A percentile compares a stretch with the other conserved stretches of the same genome.
These are phyloP conservation scores for Isochrysis galbana DNA, from an alignment of 78 protist species.

Conservation along the genomic window DNA sequence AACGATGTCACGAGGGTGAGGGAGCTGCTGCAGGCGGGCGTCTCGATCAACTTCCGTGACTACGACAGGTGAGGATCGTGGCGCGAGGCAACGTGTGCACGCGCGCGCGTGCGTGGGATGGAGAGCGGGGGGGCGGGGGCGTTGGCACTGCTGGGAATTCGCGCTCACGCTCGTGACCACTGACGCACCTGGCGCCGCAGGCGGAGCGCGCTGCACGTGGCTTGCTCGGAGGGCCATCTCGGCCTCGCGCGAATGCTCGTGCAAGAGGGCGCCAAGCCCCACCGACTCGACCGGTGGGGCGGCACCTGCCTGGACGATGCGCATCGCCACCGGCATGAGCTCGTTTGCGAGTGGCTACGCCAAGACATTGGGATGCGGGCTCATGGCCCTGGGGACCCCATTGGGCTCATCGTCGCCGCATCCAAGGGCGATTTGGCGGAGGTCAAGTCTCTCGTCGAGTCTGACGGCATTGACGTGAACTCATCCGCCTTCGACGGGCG, in stretches of 20 bases:
- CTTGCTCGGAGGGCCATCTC: neutral
- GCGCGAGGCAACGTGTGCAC: too few relatives aligned
- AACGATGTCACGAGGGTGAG: neutral
- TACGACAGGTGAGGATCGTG: too few relatives aligned
- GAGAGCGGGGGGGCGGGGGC: too few relatives aligned
- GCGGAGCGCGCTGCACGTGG: neutral
- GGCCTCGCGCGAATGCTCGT: conserved; percentile 20
- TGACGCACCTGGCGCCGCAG: too few relatives aligned
- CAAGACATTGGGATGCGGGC: neutral
- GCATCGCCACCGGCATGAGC: neutral
- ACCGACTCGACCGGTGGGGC: conserved; percentile 7
- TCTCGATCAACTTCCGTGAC: neutral
- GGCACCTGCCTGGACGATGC: conserved; percentile 25
- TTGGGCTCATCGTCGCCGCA: neutral
- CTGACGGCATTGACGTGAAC: neutral
- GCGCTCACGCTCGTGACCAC: too few relatives aligned
- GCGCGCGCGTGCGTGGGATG: too few relatives aligned
- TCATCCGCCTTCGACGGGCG: conserved; percentile 58
- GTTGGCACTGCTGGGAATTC: too few relatives aligned
- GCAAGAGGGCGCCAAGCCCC: neutral
- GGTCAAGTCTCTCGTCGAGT: neutral
- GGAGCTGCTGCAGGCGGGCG: neutral
- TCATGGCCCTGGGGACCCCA: neutral
- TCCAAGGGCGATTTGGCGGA: neutral
- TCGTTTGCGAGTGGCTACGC: neutral